Base-by-base conservation (phyloP, 352 stramenopile genomes). In the Aphanomyces astaci region DNA sequence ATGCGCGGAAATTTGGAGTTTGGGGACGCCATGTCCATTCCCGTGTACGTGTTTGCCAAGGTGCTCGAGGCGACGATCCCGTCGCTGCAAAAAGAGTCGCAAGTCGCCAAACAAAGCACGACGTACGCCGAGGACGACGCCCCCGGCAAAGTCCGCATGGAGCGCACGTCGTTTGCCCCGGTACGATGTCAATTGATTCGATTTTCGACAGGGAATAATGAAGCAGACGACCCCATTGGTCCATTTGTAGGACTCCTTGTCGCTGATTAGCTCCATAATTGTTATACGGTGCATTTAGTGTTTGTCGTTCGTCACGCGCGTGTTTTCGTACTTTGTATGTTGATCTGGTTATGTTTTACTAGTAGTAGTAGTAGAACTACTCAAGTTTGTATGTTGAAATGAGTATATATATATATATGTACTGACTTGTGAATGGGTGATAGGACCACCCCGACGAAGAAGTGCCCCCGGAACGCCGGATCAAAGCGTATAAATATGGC, bases 401-500 rank as follows among this genome's bases (percentile, higher is more conserved):
- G n/a, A n/a, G n/a, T n/a, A n/a, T n/a, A n/a, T n/a, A n/a, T n/a
- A n/a, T n/a, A n/a, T n/a, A n/a, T n/a, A n/a, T n/a, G n/a, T n/a
- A n/a, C n/a, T n/a, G n/a, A n/a, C n/a, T n/a, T n/a, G n/a, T n/a
- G n/a, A n/a, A n/a, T n/a, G n/a, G n/a, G n/a, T n/a, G n/a, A n/a
- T 80, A 82, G 24, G 74, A 84, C 46, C 78, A 91, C 45, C 77
- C 84, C 7, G 81, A 94, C 63, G 75, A 89, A 70, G 81, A 94
- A 71, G 71, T 92, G 0, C 60, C 82, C 36, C 82, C 81, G 15
- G 82, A 94, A 36, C 72, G 86, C 19, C 81, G 84, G 32, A 79
- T 92, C n/a, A 89, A 88, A 55, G 85, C 83, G 7, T 94, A 94
- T 54, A 78, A 78, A 27, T 94, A 94, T 57, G 85, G 85, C 13